Evolutionary conservation across 306 rosid genomes (phyloP), one percentile per base, ranked within the genome.

Genomic region (Sechiopsis laciniata): DNA sequence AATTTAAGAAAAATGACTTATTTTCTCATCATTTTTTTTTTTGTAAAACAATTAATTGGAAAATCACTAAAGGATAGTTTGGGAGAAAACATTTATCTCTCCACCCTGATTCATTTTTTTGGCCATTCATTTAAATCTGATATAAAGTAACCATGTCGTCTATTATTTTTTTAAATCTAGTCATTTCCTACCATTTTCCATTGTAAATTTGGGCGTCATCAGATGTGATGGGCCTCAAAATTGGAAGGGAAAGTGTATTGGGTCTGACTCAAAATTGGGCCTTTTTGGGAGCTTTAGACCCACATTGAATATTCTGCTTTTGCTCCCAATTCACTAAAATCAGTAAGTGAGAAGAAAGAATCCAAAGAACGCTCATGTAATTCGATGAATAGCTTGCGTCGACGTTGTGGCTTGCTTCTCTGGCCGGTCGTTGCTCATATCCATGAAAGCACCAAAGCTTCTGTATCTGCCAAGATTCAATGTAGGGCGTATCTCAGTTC

Each of bases 401-500:
- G 55, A 16, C n/a, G 37, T 21, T 45, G 19, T 13, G 29, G 42
- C 37, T 63, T 21, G 72, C 60, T 62, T 66, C 67, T 78, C 17
- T 67, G 48, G 46, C 46, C 10, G 20, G 19, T 64, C 20, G 65
- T 55, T 52, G 40, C 68, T 17, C 19, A 20, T 19, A 55, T 13
- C 42, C 4, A 45, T 21, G 26, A 9, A 53, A 42, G n/a, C 51
- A 42, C 55, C 62, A 17, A 45, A 35, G 11, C 22, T 32, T 26
- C 60, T 2, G 61, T 48, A 7, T 55, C 16, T 32, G 3, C 78
- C 6, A 76, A 71, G 12, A 76, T 32, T 60, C 80, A 55, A n/a
- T 77, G 83, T 75, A 62, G 81, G 69, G 81, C 85, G 53, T 63
- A 66, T 71, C 52, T 70, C 78, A 84, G 84, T 66, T 60, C 60